phyloP scores from a whole-genome alignment of 2,329 filamentous ascomycete species.

The Pyrenophora teres region DNA sequence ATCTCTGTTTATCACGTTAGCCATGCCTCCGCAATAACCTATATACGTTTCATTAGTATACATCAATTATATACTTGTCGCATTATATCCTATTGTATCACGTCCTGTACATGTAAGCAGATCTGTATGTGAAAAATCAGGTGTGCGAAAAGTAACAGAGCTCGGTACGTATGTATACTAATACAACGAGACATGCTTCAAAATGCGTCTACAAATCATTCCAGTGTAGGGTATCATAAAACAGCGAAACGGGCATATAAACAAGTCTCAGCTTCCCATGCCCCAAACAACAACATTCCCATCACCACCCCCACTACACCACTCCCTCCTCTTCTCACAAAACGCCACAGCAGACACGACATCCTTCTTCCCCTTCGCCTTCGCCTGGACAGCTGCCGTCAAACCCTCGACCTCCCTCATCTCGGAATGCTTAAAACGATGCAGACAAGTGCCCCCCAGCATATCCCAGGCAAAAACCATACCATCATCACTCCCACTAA shows the following conservation, averaged over 20 bases:
- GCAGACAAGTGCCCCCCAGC: slow-evolving; percentile 69
- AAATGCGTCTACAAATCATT: neutral
- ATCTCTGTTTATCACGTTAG: neutral
- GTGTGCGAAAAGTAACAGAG: neutral
- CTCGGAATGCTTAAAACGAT: slow-evolving; percentile 59
- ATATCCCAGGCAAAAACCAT: slow-evolving; percentile 83
- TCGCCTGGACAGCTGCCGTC: slow-evolving; percentile 38
- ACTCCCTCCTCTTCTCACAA: slow-evolving; percentile 53
- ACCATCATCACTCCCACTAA: slow-evolving; percentile 81
- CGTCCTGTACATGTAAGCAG: no score
- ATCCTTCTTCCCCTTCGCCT: slow-evolving; percentile 45
- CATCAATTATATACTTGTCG: no score
- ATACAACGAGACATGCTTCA: neutral
- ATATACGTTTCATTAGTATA: slow-evolving; percentile 4
- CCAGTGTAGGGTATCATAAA: slow-evolving; percentile 5
- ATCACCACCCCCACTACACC: slow-evolving; percentile 57
- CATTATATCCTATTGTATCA: no score
- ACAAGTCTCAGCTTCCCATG: slow-evolving; percentile 14
- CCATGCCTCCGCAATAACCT: neutral
- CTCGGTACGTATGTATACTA: no score
- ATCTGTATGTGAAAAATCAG: no score
- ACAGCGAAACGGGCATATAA: neutral
- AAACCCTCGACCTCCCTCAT: slow-evolving; percentile 34
- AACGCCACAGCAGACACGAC: slow-evolving; percentile 56
- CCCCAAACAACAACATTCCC: slow-evolving; percentile 49